A percentile compares a stretch with the other conserved stretches of the same genome.
Evolutionary conservation across 768 basidiomycete genomes (phyloP).

Genomic region (Rhizopogon rudus): DNA sequence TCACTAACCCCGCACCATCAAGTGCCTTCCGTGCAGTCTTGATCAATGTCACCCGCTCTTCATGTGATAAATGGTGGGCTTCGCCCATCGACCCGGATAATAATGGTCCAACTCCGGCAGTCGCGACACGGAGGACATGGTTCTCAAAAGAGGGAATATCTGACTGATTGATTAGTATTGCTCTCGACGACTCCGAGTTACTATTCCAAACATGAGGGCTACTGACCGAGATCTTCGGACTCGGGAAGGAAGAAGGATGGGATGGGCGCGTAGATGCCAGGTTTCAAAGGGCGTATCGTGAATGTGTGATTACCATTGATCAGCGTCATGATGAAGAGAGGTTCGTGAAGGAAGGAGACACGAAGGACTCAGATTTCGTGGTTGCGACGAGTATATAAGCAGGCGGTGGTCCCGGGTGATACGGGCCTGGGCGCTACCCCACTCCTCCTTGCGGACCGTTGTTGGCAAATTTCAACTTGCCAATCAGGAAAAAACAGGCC

Average conservation of each 20-base stretch:
- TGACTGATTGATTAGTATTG: slow-evolving; percentile 5
- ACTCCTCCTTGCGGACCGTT: slow-evolving; percentile 1
- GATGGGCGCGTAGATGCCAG: slow-evolving; percentile 84
- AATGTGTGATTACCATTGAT: slow-evolving; percentile 18
- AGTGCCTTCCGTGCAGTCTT: slow-evolving; percentile 64
- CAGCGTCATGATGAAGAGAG: slow-evolving; percentile 30
- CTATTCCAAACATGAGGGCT: background rate
- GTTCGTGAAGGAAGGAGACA: background rate
- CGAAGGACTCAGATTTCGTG: background rate
- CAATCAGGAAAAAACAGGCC: background rate
- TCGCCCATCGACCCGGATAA: slow-evolving; percentile 85
- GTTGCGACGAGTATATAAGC: slow-evolving; percentile 11
- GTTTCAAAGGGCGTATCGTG: slow-evolving; percentile 50
- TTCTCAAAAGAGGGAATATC: slow-evolving; percentile 66
- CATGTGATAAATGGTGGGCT: slow-evolving; percentile 65
- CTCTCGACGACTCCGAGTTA: slow-evolving; percentile 11
- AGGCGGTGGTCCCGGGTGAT: background rate
- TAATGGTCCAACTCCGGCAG: slow-evolving; percentile 65
- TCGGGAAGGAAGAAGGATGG: slow-evolving; percentile 77
- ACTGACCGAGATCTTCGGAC: slow-evolving; percentile 79
- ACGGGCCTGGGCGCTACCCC: background rate
- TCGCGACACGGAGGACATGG: slow-evolving; percentile 61
- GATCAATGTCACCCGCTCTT: slow-evolving; percentile 64
- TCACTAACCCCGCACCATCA: slow-evolving; percentile 53
- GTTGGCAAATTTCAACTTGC: background rate